These are phyloP conservation scores for Sporobolomyces roseus DNA, from an alignment of 768 basidiomycete species.

Conservation along the genomic window DNA sequence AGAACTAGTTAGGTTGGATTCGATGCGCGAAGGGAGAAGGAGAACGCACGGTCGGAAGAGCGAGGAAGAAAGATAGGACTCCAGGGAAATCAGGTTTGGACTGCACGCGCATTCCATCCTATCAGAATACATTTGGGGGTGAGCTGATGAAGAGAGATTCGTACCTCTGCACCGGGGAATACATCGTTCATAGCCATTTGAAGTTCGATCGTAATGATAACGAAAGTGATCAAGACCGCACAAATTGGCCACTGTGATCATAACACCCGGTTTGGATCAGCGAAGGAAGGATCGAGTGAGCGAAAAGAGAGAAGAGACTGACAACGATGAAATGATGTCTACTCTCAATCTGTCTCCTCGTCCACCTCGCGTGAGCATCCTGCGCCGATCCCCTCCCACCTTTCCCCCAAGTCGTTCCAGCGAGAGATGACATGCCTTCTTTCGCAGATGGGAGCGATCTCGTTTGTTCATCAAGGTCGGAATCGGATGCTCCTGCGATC, in stretches of 20 bases:
- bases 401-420: conserved; percentile 19
- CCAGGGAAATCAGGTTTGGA: conserved; percentile 40
- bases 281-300: neutral
- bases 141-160: too few species aligned
- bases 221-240: conserved; percentile 24
- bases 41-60: conserved; percentile 26
- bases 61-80: conserved; percentile 26
- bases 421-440: conserved; percentile 18
- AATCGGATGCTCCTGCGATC: neutral
- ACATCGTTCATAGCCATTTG: conserved; percentile 37
- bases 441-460: conserved; percentile 12
- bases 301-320: neutral
- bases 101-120: too few species aligned
- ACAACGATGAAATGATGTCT: conserved; percentile 34
- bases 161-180: conserved; percentile 7
- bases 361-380: conserved; percentile 23
- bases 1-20: too few species aligned
- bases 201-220: conserved; percentile 28
- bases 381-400: conserved; percentile 5
- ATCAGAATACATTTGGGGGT: too few species aligned
- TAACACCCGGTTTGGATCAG: neutral
- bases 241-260: conserved; percentile 31
- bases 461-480: neutral
- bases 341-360: conserved; percentile 5
- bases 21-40: neutral